phyloP scores from a whole-genome alignment of 768 basidiomycete species.

The Mycena vulgaris region DNA sequence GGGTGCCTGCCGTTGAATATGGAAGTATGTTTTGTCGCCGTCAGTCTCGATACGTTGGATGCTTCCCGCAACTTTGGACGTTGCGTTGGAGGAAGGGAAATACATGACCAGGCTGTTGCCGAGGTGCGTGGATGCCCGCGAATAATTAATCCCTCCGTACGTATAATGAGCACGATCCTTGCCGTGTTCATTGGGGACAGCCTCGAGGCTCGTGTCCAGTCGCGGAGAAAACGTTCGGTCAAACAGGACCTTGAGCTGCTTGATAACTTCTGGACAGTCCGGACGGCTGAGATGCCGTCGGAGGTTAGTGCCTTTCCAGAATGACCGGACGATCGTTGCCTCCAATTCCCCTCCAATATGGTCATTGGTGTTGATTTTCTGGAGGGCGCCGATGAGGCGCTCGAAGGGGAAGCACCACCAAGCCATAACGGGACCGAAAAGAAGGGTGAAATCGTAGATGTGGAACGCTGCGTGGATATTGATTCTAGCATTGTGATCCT shows the following conservation, averaged over 20 bases:
- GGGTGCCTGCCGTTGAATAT: conserved; percentile 20
- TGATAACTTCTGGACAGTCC: conserved; percentile 36
- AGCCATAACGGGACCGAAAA: conserved; percentile 52
- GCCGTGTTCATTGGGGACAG: neutral
- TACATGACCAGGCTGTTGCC: conserved; percentile 33
- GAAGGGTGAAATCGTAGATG: conserved; percentile 50
- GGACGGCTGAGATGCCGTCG: conserved; percentile 36
- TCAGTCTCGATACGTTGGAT: conserved; percentile 10
- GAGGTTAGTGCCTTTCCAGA: conserved; percentile 28
- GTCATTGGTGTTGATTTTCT: conserved; percentile 51
- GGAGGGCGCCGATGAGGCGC: conserved; percentile 52
- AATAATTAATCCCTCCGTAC: conserved; percentile 6
- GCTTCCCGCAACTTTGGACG: conserved; percentile 12
- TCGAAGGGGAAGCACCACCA: conserved; percentile 62
- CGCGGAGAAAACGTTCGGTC: conserved; percentile 32
- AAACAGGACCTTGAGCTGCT: conserved; percentile 39
- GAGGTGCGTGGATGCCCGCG: conserved; percentile 18
- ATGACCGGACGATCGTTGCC: conserved; percentile 19
- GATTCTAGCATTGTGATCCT: conserved; percentile 1
- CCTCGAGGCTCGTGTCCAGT: neutral
- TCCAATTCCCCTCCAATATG: conserved; percentile 41
- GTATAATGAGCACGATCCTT: conserved; percentile 19
- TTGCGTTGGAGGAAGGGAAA: neutral
- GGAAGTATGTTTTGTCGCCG: neutral
- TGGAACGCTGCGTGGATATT: conserved; percentile 54